Conservation (phyloP, 2,329 filamentous ascomycete species). For the Exophiala alcalophila region DNA sequence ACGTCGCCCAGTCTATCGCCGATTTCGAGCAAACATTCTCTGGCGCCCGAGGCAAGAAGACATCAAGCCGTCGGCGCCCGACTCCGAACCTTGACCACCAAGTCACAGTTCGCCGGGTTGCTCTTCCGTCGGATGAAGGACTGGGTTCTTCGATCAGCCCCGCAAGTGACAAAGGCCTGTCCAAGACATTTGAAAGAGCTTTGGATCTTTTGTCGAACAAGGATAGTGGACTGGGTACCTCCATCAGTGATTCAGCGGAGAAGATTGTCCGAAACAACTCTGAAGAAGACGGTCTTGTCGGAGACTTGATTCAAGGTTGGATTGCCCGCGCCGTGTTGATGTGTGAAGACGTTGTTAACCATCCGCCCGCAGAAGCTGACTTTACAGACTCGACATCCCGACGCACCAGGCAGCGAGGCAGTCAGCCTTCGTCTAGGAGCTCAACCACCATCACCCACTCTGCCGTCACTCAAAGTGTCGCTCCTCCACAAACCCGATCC, state of each 20-base stretch:
- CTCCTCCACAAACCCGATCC: slow-evolving; percentile 44
- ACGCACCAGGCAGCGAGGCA: slow-evolving; percentile 16
- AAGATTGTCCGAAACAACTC: slow-evolving; percentile 32
- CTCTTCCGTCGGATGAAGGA: slow-evolving; percentile 74
- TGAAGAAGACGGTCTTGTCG: slow-evolving; percentile 27
- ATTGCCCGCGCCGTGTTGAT: slow-evolving; percentile 31
- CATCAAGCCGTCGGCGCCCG: slow-evolving; percentile 32
- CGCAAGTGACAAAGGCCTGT: slow-evolving; percentile 44
- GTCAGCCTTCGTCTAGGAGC: slow-evolving; percentile 12
- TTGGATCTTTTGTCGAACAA: slow-evolving; percentile 41
- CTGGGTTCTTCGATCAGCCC: slow-evolving; percentile 77
- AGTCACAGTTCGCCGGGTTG: slow-evolving; percentile 50
- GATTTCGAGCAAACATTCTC: slow-evolving; percentile 63
- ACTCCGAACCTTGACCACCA: slow-evolving; percentile 25
- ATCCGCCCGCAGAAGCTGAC: slow-evolving; percentile 28
- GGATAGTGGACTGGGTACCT: slow-evolving; percentile 28
- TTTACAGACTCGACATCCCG: slow-evolving; percentile 23
- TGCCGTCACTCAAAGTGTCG: slow-evolving; percentile 61
- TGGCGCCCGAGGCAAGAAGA: slow-evolving; percentile 40
- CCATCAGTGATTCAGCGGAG: slow-evolving; percentile 27
- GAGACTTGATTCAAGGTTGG: slow-evolving; percentile 32
- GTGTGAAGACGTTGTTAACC: slow-evolving; percentile 29
- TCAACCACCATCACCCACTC: slow-evolving; percentile 30
- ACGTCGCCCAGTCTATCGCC: slow-evolving; percentile 67
- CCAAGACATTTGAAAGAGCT: slow-evolving; percentile 38